Conservation (phyloP, 1,284 basidiomycete species). For the Rugosomyces carneus region DNA sequence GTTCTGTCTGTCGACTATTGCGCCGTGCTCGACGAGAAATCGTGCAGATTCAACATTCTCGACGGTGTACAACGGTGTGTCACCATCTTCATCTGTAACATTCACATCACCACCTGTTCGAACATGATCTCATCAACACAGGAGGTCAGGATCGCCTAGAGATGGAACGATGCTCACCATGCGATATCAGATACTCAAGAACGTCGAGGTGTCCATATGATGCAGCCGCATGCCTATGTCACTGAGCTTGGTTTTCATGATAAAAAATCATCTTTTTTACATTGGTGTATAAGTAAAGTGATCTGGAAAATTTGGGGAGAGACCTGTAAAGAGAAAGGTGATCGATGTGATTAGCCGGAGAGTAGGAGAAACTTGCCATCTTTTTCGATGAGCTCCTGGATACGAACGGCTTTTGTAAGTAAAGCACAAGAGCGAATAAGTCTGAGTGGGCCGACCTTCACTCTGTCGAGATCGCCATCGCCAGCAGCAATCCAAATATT, state of each 20-base stretch:
- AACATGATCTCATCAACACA: slow-evolving; percentile 9
- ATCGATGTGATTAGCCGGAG: slow-evolving; percentile 20
- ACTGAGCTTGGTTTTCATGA: background rate
- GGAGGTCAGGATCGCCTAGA: background rate
- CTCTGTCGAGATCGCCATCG: slow-evolving; percentile 66
- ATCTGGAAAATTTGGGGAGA: slow-evolving; percentile 75
- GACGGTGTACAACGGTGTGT: slow-evolving; percentile 89
- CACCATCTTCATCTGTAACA: slow-evolving; percentile 79
- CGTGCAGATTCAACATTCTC: slow-evolving; percentile 76
- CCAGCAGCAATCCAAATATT: slow-evolving; percentile 92
- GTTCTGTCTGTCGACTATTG: slow-evolving; percentile 58
- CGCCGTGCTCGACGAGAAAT: slow-evolving; percentile 80
- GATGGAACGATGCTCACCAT: slow-evolving; percentile 36
- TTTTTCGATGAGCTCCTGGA: slow-evolving; percentile 52
- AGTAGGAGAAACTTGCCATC: slow-evolving; percentile 36
- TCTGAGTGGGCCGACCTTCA: slow-evolving; percentile 32
- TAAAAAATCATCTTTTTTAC: slow-evolving; percentile 28
- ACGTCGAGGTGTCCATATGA: slow-evolving; percentile 81
- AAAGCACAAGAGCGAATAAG: slow-evolving; percentile 10
- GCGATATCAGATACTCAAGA: slow-evolving; percentile 72
- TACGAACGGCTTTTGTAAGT: slow-evolving; percentile 5
- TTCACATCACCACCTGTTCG: slow-evolving; percentile 81
- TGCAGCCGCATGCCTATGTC: slow-evolving; percentile 82
- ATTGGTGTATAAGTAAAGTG: slow-evolving; percentile 84
- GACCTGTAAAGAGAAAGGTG: slow-evolving; percentile 40